Evolutionary conservation across 2,329 filamentous ascomycete genomes (phyloP), one percentile per base, ranked within the genome.

Genomic region (Diplodia seriata): DNA sequence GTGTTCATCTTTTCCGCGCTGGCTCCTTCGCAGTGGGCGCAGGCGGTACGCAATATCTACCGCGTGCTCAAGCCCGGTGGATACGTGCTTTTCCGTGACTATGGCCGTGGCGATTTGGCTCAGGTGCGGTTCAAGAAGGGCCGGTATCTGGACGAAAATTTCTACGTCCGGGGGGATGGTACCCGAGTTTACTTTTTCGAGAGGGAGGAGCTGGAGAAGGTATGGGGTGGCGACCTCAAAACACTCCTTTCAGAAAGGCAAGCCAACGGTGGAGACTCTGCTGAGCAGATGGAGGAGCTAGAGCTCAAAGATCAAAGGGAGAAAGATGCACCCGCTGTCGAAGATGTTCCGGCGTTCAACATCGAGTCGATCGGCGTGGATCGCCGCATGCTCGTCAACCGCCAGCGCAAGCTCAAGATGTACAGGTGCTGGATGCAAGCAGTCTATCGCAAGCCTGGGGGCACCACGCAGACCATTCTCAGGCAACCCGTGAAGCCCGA

Each of bases 171-270:
- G 40, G 95, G 95, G 1, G 95, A 99, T 78, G 95, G 95, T 1
- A 99, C 95, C 4, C 87, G 95, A 7, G 95, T 99, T 0, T 99
- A 98, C 80, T 99, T 99, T 80, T 99, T 99, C 75, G 94, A 97
- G 68, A 85, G 89, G 78, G 89, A 94, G 40, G 90, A 99, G 81
- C 82, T 99, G 66, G 85, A 86, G 65, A 79, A 85, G 53, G 94
- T 98, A 69, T 98, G 94, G 94, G 84, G 84, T 29, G 86, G 85
- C 74, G 5, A 62, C 9, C 54, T 66, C 26, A 23, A 53, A 20
- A 56, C 43, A 1, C 14, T 12, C 5, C 18, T 31, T 14, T 40
- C 23, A 40, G 29, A 49, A 38, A 40, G 36, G 3, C 68, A 67
- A 20, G n/a, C 31, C 3, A 29, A 49, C 11, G 31, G 65, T 20